A percentile compares a stretch with the other conserved stretches of the same genome.
These are phyloP conservation scores for Blastocystis sp. DNA, from an alignment of 352 stramenopile species.

Conservation along the genomic window DNA sequence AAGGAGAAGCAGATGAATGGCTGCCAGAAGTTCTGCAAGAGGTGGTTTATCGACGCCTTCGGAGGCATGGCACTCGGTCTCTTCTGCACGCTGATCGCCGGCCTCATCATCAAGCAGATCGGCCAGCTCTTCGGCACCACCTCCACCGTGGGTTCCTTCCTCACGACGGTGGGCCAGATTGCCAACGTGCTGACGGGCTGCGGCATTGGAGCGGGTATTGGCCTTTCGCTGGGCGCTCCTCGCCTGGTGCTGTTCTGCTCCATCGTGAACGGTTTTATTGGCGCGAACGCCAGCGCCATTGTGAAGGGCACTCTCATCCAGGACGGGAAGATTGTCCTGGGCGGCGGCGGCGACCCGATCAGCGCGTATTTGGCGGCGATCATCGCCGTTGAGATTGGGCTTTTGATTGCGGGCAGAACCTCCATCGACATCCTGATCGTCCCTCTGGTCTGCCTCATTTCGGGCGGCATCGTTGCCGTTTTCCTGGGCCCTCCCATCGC, in stretches of 20 bases:
- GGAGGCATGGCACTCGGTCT: conserved; percentile 56
- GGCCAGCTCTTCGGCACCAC: background rate
- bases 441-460: conserved; percentile 51
- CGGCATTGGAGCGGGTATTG: conserved; percentile 60
- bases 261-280: conserved; percentile 50
- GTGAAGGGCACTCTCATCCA: background rate
- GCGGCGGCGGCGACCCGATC: conserved; percentile 38
- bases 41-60: conserved; percentile 63
- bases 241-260: conserved; percentile 43
- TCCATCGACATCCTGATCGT: conserved; percentile 56
- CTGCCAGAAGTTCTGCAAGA: conserved; percentile 27
- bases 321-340: background rate
- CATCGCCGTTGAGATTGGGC: conserved; percentile 29
- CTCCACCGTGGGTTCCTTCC: background rate
- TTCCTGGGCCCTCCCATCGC: conserved; percentile 33
- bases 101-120: conserved; percentile 56
- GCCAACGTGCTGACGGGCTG: conserved; percentile 35
- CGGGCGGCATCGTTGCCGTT: background rate
- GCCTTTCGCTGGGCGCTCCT: conserved; percentile 15
- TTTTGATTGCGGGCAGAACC: conserved; percentile 39
- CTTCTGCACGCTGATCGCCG: conserved; percentile 56
- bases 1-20: background rate
- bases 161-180: conserved; percentile 19
- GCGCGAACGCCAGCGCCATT: conserved; percentile 17
- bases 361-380: conserved; percentile 46